Base-by-base conservation (phyloP, 768 basidiomycete species). In the Pleurotus tuoliensis region DNA sequence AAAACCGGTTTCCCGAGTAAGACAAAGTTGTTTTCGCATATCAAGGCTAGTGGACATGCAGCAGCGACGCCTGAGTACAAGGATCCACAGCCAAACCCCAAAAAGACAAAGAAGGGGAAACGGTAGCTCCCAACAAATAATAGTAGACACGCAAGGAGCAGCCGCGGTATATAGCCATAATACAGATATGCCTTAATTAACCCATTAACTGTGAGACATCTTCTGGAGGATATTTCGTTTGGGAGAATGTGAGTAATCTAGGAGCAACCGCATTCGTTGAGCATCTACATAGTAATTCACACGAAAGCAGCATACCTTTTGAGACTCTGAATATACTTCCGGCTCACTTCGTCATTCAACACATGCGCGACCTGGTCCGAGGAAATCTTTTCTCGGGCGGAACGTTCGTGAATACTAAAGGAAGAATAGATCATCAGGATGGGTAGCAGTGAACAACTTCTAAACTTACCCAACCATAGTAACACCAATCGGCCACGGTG, bases 401-500 rank as follows among this genome's bases (percentile, higher is more conserved):
- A 94, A 67, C 97, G 90, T 71, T 97, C 97, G 74, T 99, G 97
- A 56, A 98, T 97, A 75, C 94, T 90, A 58, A 48, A 25, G 25
- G 45, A 53, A 9, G 41, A 59, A 15, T 58, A 25, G 43, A 38
- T n/a, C 34, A 57, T 57, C 39, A 38, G 22, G 51, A 5, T 27
- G 57, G 18, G n/a, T 24, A 40, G 15, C 47, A 24, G 43, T 16
- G 15, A n/a, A 56, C 18, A 41, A 25, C 8, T 44, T 54, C 40
- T 34, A 34, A 9, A 77, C 87, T 39, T 71, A 94, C 93, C 94
- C 95, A 75, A 98, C 97, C 90, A 96, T 96, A 59, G 97, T 99
- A 7, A 99, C 97, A 43, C 97, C 97, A 65, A 99, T 99, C 1
- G 97, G 97, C 97, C 97, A 99, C 2, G 97, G 95, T 0, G 97